Percentiles rank a stretch among this genome's conserved stretches.
Evolutionary conservation across 768 basidiomycete genomes (phyloP).

Genomic region (Tulasnella sp.): DNA sequence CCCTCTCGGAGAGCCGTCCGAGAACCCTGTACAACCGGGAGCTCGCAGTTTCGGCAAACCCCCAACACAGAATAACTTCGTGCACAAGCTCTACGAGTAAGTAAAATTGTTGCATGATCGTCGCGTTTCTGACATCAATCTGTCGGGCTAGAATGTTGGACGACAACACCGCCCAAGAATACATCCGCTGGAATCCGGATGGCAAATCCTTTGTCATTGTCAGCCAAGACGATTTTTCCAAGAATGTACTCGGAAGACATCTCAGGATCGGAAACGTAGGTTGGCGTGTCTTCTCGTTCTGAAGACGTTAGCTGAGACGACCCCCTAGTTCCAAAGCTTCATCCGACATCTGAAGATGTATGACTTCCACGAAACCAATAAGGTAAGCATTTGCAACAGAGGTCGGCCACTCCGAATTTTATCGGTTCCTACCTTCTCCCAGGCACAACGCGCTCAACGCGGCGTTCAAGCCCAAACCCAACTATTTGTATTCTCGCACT

Average conservation of each 20-base stretch:
- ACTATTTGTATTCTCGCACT: slow-evolving; percentile 68
- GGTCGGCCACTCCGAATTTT: background rate
- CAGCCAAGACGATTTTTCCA: background rate
- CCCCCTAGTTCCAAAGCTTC: slow-evolving; percentile 77
- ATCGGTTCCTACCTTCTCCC: slow-evolving; percentile 6
- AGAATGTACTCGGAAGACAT: background rate
- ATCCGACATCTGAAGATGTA: slow-evolving; percentile 96
- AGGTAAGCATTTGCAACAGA: background rate
- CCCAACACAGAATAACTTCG: background rate
- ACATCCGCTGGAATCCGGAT: background rate
- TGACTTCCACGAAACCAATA: slow-evolving; percentile 61
- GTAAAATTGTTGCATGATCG: background rate
- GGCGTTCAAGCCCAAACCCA: slow-evolving; percentile 72
- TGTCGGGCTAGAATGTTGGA: background rate
- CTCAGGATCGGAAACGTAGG: background rate
- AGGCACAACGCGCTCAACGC: slow-evolving; percentile 74
- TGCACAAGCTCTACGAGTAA: background rate
- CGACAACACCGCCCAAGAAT: background rate
- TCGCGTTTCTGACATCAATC: background rate
- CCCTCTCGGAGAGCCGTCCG: background rate
- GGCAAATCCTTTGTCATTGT: background rate
- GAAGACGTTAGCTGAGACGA: background rate
- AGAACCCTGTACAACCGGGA: background rate
- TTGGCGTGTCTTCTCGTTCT: background rate
- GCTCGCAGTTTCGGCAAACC: background rate